Percentiles rank a stretch among this genome's conserved stretches.
Conservation (phyloP, 306 rosid genomes). For the Castanea sativa region DNA sequence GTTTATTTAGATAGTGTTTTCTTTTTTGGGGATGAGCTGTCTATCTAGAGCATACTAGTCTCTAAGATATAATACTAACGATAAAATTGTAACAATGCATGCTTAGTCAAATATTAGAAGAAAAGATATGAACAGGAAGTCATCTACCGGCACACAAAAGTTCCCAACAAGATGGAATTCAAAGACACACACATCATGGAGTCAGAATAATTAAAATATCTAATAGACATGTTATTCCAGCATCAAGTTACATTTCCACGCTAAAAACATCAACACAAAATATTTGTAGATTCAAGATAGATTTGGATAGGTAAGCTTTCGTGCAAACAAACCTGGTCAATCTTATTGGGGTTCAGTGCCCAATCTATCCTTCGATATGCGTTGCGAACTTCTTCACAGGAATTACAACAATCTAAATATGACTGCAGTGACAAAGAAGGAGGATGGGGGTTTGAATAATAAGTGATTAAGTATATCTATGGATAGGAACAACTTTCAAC, state of each 20-base stretch:
- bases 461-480: background rate
- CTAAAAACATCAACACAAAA: background rate
- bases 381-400: conserved; percentile 94
- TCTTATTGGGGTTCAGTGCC: conserved; percentile 81
- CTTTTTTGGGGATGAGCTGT: background rate
- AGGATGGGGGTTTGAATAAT: background rate
- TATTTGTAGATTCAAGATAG: background rate
- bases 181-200: background rate
- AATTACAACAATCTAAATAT: conserved; percentile 87
- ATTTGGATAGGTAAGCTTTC: conserved; percentile 14
- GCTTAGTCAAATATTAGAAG: background rate
- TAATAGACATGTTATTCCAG: background rate
- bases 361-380: conserved; percentile 93
- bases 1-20: background rate
- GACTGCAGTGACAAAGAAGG: conserved; percentile 38
- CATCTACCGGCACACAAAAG: background rate
- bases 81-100: background rate
- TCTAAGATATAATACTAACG: background rate
- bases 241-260: background rate
- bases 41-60: background rate
- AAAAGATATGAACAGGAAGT: background rate
- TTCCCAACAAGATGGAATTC: background rate
- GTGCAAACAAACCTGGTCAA: conserved; percentile 77
- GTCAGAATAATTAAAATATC: background rate
- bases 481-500: background rate